phyloP scores from a whole-genome alignment of 768 basidiomycete genomes.

The Auriscalpium microsporum region DNA sequence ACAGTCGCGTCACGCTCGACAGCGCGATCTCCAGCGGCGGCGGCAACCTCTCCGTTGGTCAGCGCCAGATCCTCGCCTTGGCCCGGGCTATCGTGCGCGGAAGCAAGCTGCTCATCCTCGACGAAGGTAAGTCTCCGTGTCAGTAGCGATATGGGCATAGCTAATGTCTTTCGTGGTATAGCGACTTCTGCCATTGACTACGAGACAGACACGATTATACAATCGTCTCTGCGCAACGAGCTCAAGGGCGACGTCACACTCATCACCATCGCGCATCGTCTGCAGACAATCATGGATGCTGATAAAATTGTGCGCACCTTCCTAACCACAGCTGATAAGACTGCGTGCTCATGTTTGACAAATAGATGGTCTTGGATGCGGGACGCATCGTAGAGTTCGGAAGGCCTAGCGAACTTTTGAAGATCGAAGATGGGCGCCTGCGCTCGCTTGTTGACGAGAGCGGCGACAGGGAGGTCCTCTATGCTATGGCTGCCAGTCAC shows the following conservation, averaged over 20 bases:
- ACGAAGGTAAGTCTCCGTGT: slow-evolving; percentile 33
- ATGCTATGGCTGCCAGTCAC: slow-evolving; percentile 18
- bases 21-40: slow-evolving; percentile 36
- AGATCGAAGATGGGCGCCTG: slow-evolving; percentile 26
- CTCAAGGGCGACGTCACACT: slow-evolving; percentile 37
- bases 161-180: background rate
- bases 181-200: slow-evolving; percentile 31
- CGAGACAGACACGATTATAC: slow-evolving; percentile 49
- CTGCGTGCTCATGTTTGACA: background rate
- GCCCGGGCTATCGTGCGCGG: slow-evolving; percentile 49
- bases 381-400: slow-evolving; percentile 43
- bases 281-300: slow-evolving; percentile 52
- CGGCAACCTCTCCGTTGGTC: slow-evolving; percentile 44
- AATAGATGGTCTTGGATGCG: slow-evolving; percentile 36
- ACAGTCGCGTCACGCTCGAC: slow-evolving; percentile 35
- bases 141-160: too few relatives aligned
- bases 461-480: slow-evolving; percentile 29
- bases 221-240: slow-evolving; percentile 42
- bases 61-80: slow-evolving; percentile 51
- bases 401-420: slow-evolving; percentile 32
- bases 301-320: slow-evolving; percentile 42
- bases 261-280: slow-evolving; percentile 53
- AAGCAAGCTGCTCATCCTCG: slow-evolving; percentile 49
- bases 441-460: slow-evolving; percentile 33
- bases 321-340: background rate